Conservation (phyloP, 805 yeast species). For the Kodamaea hsintzibuensis region DNA sequence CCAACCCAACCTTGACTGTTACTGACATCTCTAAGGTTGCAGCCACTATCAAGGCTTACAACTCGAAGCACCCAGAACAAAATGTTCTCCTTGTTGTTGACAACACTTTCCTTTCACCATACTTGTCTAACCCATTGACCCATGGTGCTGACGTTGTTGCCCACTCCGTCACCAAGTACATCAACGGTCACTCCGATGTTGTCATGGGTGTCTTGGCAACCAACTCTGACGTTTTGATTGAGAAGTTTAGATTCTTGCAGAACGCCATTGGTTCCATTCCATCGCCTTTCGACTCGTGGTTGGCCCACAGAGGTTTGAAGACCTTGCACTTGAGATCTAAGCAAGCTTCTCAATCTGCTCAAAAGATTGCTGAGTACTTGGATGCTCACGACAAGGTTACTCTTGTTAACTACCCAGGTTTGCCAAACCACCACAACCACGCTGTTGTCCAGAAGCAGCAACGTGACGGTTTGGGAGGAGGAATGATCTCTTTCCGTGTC, state of each 20-base stretch:
- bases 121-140: constrained; percentile 78
- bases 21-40: constrained; percentile 73
- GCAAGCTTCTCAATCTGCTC: constrained; percentile 68
- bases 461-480: constrained; percentile 85
- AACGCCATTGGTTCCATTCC: constrained; percentile 89
- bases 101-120: constrained; percentile 87
- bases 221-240: constrained; percentile 59
- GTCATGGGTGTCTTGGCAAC: constrained; percentile 83
- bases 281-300: constrained; percentile 89
- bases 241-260: constrained; percentile 72
- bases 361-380: constrained; percentile 67
- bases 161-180: constrained; percentile 87
- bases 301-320: constrained; percentile 89
- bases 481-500: constrained; percentile 87
- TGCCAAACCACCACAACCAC: constrained; percentile 62
- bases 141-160: constrained; percentile 87
- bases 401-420: constrained; percentile 83
- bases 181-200: constrained; percentile 91
- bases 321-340: constrained; percentile 79
- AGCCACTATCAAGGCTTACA: constrained; percentile 47
- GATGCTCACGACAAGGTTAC: constrained; percentile 50
- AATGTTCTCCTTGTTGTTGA: constrained; percentile 68
- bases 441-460: constrained; percentile 72
- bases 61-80: constrained; percentile 48
- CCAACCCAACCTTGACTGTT: constrained; percentile 81